These are phyloP conservation scores for Curvularia eragrostidis DNA, from an alignment of 2,329 filamentous ascomycete species.

Conservation along the genomic window DNA sequence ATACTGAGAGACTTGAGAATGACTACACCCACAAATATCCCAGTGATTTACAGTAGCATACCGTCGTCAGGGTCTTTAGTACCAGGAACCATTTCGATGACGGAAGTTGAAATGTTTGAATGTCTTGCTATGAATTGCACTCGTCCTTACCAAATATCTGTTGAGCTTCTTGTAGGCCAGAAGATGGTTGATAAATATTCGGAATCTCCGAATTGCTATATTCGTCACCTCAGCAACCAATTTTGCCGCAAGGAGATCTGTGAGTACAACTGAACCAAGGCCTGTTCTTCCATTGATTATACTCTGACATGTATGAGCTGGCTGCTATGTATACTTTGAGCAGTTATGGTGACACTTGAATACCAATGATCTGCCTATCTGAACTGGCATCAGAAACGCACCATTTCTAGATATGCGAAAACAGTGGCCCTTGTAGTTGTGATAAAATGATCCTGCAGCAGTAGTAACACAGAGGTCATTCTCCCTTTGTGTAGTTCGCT, in stretches of 20 bases:
- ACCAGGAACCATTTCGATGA: background rate
- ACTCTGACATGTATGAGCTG: background rate
- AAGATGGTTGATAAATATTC: background rate
- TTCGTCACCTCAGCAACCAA: no score
- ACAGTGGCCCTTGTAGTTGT: background rate
- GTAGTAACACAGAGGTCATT: background rate
- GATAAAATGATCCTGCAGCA: background rate
- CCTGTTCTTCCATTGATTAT: background rate
- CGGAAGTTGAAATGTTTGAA: background rate
- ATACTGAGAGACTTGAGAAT: background rate
- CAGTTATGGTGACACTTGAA: background rate
- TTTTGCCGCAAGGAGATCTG: background rate
- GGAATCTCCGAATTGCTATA: no score
- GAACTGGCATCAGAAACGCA: background rate
- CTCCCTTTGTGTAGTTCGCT: background rate
- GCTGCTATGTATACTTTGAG: background rate
- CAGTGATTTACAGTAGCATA: background rate
- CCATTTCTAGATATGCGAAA: background rate
- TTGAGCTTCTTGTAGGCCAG: background rate
- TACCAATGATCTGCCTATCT: background rate
- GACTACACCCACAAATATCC: background rate
- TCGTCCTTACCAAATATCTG: background rate
- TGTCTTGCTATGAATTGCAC: background rate
- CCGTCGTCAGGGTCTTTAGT: background rate
- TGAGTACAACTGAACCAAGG: background rate